Evolutionary conservation across 2,329 filamentous ascomycete species (phyloP), one percentile per base, ranked within the genome.

Genomic region (Amauroascus niger): DNA sequence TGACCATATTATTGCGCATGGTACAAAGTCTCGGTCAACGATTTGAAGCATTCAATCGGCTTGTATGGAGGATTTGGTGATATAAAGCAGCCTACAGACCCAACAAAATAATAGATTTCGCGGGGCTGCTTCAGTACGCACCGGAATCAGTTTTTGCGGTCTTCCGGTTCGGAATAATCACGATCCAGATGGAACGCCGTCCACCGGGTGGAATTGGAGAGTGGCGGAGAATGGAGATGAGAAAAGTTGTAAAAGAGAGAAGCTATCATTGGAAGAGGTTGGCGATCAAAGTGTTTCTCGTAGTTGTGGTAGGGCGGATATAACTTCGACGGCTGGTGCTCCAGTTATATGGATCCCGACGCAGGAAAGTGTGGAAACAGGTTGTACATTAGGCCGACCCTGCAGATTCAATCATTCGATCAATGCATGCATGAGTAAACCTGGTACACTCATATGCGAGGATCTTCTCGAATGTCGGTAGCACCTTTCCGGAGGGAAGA

Each of bases 381-480:
- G 35, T 28, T 30, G 26, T 5, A 8, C 30, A 22, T 49, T 18
- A 40, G 14, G 47, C 22, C 35, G 14, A 30, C 33, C 22, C 24
- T 49, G 33, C 47, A 49, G 30, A 26, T 35, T 49, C 11, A 6
- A 39, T n/a, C 41, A 26, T 26, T 37, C 45, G 30, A 35, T 49
- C 20, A 9, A 47, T 39, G 3, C 9, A 32, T 47, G 46, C 46
- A 49, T n/a, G 13, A 20, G 13, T 11, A 26, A 49, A 26, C 26
- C 46, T 49, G 30, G 46, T 37, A 49, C 46, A 32, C 46, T 49
- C 7, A 14, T 35, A 14, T 49, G 46, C 32, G 45, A 35, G 47
- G 47, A 49, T 49, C 35, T 49, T 49, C 33, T 40, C 20, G 47
- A 49, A 39, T 40, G 13, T 39, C 35, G 22, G 47, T 20, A 32